phyloP scores from a whole-genome alignment of 352 stramenopile genomes.

The Phytophthora megakarya region DNA sequence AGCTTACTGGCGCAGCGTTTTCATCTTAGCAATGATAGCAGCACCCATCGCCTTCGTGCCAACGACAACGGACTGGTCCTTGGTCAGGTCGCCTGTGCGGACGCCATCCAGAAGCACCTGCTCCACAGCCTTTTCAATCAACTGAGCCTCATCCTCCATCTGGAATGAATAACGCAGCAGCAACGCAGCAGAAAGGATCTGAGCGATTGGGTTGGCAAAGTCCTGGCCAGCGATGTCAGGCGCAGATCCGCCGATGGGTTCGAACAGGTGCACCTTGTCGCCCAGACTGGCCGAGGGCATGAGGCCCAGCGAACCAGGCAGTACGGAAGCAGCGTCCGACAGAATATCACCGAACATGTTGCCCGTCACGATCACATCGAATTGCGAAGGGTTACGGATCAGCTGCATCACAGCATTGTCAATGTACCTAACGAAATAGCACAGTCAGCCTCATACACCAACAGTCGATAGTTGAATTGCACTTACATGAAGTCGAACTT shows the following conservation, averaged over 20 bases:
- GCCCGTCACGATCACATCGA: conserved; percentile 98
- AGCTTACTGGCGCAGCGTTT: conserved; percentile 47
- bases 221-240: conserved; percentile 97
- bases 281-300: conserved; percentile 97
- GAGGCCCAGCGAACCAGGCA: conserved; percentile 97
- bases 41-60: conserved; percentile 79
- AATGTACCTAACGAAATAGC: conserved; percentile 91
- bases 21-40: conserved; percentile 83
- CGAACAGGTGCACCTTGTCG: conserved; percentile 94
- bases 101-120: conserved; percentile 82
- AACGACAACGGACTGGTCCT: conserved; percentile 55
- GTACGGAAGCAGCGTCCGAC: conserved; percentile 97
- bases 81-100: conserved; percentile 86
- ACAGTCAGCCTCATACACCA: background rate
- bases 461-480: background rate
- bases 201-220: conserved; percentile 96
- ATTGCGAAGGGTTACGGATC: conserved; percentile 98
- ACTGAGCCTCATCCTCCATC: conserved; percentile 75
- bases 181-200: conserved; percentile 98
- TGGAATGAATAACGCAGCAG: conserved; percentile 96
- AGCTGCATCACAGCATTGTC: conserved; percentile 99
- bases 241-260: conserved; percentile 98
- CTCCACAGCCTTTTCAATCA: conserved; percentile 86
- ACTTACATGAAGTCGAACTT: conserved; percentile 95
- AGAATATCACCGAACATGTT: conserved; percentile 99